Base-by-base conservation (phyloP, 805 yeast species). In the Komagataella populi region DNA sequence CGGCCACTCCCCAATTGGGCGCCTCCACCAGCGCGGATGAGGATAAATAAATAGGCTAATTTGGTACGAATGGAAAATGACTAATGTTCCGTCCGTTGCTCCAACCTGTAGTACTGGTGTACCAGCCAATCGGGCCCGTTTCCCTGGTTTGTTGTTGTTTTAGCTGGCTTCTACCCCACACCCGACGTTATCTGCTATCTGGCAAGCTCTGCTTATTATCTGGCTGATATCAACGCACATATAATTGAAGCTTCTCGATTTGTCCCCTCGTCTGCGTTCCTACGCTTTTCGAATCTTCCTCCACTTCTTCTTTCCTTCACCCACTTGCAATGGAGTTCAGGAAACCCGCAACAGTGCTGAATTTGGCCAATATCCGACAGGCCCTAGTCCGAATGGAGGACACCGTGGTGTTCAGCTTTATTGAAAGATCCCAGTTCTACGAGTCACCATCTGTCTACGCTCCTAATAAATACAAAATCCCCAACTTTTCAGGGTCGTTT, bases 301-400 rank as follows among this genome's bases (percentile, higher is more conserved):
- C 16, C 18, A 14, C 48, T 17, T n/a, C 22, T 23, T 23, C 18
- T 14, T 14, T 14, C 16, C 17, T 23, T 48, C 18, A 16, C 22
- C 50, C 18, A 22, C 22, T 30, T 12, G 12, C 39, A 17, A 88
- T 90, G 96, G 95, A 90, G 68, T 90, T 89, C 65, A 76, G 77
- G 64, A 79, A 81, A 57, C 93, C 96, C 16, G 84, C 83, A 49
- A 78, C 95, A 0, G 96, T 87, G 6, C 74, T 93, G 49, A 78
- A 88, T 60, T 71, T 93, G 53, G 72, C 71, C 59, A 89, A 93
- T 67, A 93, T 93, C 60, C 80, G 99, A 55, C 81, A 78, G 54
- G 84, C 87, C 16, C 72, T 93, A 48, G 83, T 90, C 45, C 79
- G 96, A 51, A 88, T 93, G 96, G 99, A 93, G 63, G 98, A 93